Base-by-base conservation (phyloP, 306 rosid genomes). In the Prunus salicina region DNA sequence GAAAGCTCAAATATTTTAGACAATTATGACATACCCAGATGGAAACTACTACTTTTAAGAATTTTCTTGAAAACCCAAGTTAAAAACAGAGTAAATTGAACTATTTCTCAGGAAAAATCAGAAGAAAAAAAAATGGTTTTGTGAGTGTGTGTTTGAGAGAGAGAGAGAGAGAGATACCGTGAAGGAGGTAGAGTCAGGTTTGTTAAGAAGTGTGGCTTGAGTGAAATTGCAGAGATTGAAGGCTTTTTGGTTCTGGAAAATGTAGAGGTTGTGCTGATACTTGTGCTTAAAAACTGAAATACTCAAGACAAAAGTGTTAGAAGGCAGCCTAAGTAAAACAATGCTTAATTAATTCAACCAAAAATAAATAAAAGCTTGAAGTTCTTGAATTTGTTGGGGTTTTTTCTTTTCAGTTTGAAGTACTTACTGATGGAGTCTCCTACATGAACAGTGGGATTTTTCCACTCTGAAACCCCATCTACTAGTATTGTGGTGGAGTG, bases 401-500 rank as follows among this genome's bases (percentile, higher is more conserved):
- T 15, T 51, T 50, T 25, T 47, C 27, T 50, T 30, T 52, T 27
- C 32, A 52, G 28, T 76, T 24, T 28, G 3, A 11, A 34, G 27
- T 16, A 85, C 96, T 86, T 86, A 94, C 98, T 74, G 75, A 94
- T 80, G 69, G 96, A 85, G 32, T 94, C 98, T 78, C 98, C 97
- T 16, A 90, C 84, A 67, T 84, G 87, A 71, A 90, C 97, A 77
- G 76, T 78, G 9, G 97, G 93, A 14, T 88, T 78, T 76, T 92
- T 94, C 98, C 96, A 89, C 69, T 89, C 82, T 73, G 90, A 86
- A 88, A 88, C 83, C 76, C 98, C 98, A 80, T 94, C 92, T 12
- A 94, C 92, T 25, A 87, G 80, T 66, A 85, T 81, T 41, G 89
- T 81, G 41, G 89, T 69, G 65, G 93, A 92, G 43, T 75, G 83